Evolutionary conservation across 2,329 filamentous ascomycete species (phyloP).

Genomic region (Epichloe sylvatica): DNA sequence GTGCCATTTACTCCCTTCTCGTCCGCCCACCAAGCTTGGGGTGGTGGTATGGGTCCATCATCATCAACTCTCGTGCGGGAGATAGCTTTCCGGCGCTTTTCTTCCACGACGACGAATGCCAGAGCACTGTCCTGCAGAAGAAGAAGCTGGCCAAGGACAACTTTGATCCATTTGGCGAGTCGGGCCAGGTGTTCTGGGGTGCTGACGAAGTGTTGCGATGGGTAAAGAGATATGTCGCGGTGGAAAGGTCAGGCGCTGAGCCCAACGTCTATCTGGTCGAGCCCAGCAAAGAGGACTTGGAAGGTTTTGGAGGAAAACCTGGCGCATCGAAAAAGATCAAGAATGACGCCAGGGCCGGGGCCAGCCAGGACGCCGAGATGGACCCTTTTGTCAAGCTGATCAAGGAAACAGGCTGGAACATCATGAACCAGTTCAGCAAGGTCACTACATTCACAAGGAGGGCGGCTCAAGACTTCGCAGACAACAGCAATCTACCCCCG

Average conservation of each 20-base stretch:
- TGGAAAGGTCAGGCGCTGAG: conserved; percentile 76
- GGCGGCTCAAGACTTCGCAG: conserved; percentile 80
- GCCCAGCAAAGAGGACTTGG: conserved; percentile 68
- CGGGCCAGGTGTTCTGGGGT: conserved; percentile 88
- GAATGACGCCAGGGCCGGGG: conserved; percentile 22
- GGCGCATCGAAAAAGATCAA: conserved; percentile 23
- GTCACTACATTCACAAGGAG: conserved; percentile 91
- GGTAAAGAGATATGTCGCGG: conserved; percentile 68
- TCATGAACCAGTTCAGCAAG: conserved; percentile 92
- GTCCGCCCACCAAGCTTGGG: conserved; percentile 85
- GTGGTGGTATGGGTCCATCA: conserved; percentile 95
- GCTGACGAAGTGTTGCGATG: conserved; percentile 89
- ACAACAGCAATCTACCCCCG: conserved; percentile 87
- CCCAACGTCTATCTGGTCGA: conserved; percentile 86
- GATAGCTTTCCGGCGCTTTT: conserved; percentile 93
- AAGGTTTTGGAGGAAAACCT: conserved; percentile 59
- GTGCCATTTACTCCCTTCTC: conserved; percentile 78
- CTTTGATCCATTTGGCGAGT: conserved; percentile 81
- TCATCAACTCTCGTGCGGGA: conserved; percentile 81
- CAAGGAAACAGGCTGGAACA: conserved; percentile 91
- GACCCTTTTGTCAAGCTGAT: conserved; percentile 84
- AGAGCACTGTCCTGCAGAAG: conserved; percentile 87
- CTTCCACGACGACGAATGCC: conserved; percentile 94
- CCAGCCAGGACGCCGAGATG: conserved; percentile 56
- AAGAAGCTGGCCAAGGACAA: conserved; percentile 70